Base-by-base conservation (phyloP, 2,329 filamentous ascomycete species). In the Hypomyces perniciosus region DNA sequence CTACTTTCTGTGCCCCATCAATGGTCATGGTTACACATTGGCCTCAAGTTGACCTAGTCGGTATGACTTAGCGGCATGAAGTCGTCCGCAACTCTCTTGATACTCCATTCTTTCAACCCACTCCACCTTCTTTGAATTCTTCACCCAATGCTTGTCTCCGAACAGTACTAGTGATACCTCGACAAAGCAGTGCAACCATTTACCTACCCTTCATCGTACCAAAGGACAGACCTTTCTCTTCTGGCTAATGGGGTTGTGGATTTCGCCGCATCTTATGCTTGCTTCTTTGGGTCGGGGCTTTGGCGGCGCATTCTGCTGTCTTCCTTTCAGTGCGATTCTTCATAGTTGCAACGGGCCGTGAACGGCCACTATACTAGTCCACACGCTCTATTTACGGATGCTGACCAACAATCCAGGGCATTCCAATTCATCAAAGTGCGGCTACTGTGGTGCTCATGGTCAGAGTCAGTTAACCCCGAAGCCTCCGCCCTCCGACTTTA, bases 351-450 rank as follows among this genome's bases (percentile, higher is more conserved):
- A 20, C 20, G 20, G 20, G 20, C 20, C 20, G 20, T 20, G 20
- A 20, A 20, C 20, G 20, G 20, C 20, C 20, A 20, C 20, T 20
- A 20, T 20, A 2, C 20, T 20, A 20, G 20, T 20, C 20, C 20
- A 20, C 20, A 20, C 20, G 20, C 20, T 20, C 20, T 20, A 20
- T 20, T 20, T 20, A 20, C 20, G 20, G 20, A 8, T 34, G 34
- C 52, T 54, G 30, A 54, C 40, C 33, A 31, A 26, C 28, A 30
- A 20, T 26, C 12, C 50, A 80, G 77, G 77, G 39, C 80, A 80
- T 60, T 73, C 70, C 54, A 75, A 72, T 52, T 78, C 76, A 34
- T 70, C 73, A 41, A 73, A 67, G 58, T 80, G 77, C 61, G 77
- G 77, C 47, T 80, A 80, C 60, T 80, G 77, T 64, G 72, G 72